Conservation (phyloP, 2,329 filamentous ascomycete species). For the Colletotrichum cereale region DNA sequence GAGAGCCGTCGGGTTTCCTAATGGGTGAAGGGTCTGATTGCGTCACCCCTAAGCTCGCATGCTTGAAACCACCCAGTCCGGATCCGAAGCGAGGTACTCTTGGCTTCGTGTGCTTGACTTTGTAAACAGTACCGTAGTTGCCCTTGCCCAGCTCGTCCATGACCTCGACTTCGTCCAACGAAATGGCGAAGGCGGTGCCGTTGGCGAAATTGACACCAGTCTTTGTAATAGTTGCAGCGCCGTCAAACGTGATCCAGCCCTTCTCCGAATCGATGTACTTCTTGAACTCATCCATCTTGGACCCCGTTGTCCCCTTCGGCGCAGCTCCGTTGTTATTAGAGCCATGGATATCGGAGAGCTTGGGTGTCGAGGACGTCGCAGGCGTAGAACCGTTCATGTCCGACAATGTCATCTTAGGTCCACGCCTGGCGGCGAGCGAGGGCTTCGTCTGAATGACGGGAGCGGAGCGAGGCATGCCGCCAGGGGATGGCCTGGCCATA, state of each 20-base stretch:
- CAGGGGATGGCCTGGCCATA: slow-evolving; percentile 61
- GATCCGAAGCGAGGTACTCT: slow-evolving; percentile 69
- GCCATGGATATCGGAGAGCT: slow-evolving; percentile 32
- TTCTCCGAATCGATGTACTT: slow-evolving; percentile 93
- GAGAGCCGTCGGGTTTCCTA: slow-evolving; percentile 46
- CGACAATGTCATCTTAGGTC: slow-evolving; percentile 71
- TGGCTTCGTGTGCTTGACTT: slow-evolving; percentile 86
- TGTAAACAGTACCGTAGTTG: slow-evolving; percentile 98
- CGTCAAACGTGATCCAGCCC: slow-evolving; percentile 91
- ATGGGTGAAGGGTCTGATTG: slow-evolving; percentile 52
- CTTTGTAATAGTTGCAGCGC: slow-evolving; percentile 89
- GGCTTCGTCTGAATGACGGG: slow-evolving; percentile 62
- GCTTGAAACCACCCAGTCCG: slow-evolving; percentile 65
- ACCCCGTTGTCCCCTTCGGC: slow-evolving; percentile 56
- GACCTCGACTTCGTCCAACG: slow-evolving; percentile 93
- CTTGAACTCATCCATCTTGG: slow-evolving; percentile 70
- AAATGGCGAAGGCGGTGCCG: slow-evolving; percentile 92
- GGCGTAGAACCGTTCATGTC: slow-evolving; percentile 57
- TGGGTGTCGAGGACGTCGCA: slow-evolving; percentile 55
- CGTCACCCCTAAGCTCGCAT: slow-evolving; percentile 52
- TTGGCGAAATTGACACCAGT: slow-evolving; percentile 93
- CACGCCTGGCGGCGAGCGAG: slow-evolving; percentile 76
- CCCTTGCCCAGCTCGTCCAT: slow-evolving; percentile 95
- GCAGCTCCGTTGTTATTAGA: slow-evolving; percentile 34
- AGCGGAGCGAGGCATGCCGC: slow-evolving; percentile 65